Conservation (phyloP, 164 flowering plant genomes). For the Liquidambar formosana region DNA sequence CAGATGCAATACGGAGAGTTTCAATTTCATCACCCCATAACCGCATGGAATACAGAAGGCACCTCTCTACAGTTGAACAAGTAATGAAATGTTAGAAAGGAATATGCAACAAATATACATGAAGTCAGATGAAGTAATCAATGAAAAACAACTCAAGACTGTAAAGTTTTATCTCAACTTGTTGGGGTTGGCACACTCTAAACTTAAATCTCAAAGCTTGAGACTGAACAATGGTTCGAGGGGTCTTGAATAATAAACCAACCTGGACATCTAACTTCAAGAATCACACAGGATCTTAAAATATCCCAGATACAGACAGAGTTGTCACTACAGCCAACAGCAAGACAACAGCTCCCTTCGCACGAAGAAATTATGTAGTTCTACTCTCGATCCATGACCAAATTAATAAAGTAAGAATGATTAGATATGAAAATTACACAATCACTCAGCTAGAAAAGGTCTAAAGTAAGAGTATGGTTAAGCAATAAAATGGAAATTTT, state of each 20-base stretch:
- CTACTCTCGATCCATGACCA: conserved; percentile 28
- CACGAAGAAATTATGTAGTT: conserved; percentile 20
- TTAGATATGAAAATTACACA: not conserved
- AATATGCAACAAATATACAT: not conserved
- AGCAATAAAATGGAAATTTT: not conserved
- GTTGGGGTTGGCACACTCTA: not conserved
- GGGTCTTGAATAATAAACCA: conserved; percentile 14
- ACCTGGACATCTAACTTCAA: conserved; percentile 79
- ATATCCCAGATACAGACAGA: conserved; percentile 75
- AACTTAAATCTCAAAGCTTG: too few species aligned
- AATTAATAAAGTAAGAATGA: conserved; percentile 2
- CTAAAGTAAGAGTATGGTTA: not conserved
- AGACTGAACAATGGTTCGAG: too few species aligned
- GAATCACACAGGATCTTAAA: conserved; percentile 29
- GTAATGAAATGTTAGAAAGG: not conserved
- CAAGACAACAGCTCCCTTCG: conserved; percentile 42
- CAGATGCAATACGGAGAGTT: conserved; percentile 77
- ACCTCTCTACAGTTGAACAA: conserved; percentile 52
- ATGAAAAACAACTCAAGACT: not conserved
- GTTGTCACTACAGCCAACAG: conserved; percentile 87
- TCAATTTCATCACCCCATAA: conserved; percentile 71
- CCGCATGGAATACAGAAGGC: conserved; percentile 88
- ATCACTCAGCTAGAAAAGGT: not conserved
- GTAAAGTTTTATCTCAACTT: not conserved
- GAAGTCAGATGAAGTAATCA: not conserved